Conservation (phyloP, 73 alveolate species). For the Paramecium pentaurelia region DNA sequence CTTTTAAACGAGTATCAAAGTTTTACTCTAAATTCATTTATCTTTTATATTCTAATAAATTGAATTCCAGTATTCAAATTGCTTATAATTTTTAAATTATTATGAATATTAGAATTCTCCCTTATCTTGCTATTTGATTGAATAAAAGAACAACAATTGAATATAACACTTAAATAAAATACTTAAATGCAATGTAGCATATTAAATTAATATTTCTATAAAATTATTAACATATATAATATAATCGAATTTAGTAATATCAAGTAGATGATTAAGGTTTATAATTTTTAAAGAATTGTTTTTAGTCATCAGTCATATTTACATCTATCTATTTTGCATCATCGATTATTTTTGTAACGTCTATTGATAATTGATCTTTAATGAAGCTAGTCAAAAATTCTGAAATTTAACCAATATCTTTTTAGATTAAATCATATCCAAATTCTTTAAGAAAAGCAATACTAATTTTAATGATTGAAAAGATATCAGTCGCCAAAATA, state of each 20-base stretch:
- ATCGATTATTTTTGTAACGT: neutral
- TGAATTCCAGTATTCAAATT: no score
- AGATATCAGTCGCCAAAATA: neutral
- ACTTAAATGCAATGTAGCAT: no score
- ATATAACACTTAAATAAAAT: no score
- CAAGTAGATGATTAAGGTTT: neutral
- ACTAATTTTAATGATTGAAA: neutral
- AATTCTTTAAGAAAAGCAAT: neutral
- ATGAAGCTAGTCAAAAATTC: neutral
- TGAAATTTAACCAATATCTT: neutral
- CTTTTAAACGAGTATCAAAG: no score
- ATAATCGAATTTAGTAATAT: neutral
- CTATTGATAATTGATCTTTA: neutral
- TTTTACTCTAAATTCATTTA: no score
- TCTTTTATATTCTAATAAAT: no score
- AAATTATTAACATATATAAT: neutral
- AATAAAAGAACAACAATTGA: no score
- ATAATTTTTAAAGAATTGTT: neutral
- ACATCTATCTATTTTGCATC: neutral
- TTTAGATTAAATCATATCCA: neutral
- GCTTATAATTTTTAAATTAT: no score
- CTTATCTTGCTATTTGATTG: no score
- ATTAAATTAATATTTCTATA: neutral
- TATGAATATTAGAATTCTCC: no score
- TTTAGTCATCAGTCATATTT: neutral